Conservation (phyloP, 2,329 filamentous ascomycete genomes). For the Colletotrichum sublineola region DNA sequence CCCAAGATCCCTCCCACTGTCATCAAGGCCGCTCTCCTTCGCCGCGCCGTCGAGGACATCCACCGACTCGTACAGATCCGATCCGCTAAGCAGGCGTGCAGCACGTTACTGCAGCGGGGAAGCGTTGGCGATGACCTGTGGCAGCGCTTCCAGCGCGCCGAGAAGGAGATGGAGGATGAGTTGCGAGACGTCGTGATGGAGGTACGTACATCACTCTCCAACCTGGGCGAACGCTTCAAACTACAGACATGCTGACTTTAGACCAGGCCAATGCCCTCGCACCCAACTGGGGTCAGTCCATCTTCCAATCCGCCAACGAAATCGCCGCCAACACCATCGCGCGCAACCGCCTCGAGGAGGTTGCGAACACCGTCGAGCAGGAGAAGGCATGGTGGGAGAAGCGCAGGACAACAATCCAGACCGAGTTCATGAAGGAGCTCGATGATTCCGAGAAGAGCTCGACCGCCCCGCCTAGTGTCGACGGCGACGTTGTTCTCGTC, state of each 20-base stretch:
- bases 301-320: conserved; percentile 98
- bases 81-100: conserved; percentile 88
- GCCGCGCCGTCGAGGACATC: conserved; percentile 93
- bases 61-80: conserved; percentile 90
- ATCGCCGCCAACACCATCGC: conserved; percentile 88
- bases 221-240: not conserved
- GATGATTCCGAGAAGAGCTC: conserved; percentile 70
- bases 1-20: conserved; percentile 84
- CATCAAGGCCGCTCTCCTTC: conserved; percentile 87
- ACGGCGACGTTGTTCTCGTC: conserved; percentile 84
- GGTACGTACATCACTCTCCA: conserved; percentile 62
- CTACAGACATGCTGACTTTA: conserved; percentile 12
- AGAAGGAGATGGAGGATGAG: conserved; percentile 98
- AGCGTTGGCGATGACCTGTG: conserved; percentile 97
- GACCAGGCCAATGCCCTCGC: conserved; percentile 88
- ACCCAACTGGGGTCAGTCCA: conserved; percentile 90
- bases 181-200: conserved; percentile 93
- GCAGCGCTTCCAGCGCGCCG: conserved; percentile 90
- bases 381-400: conserved; percentile 97
- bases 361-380: conserved; percentile 76
- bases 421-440: conserved; percentile 87
- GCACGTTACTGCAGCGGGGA: conserved; percentile 85
- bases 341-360: conserved; percentile 79
- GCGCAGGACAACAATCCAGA: conserved; percentile 78
- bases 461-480: conserved; percentile 67